These are phyloP conservation scores for Alternaria ventricosa DNA, from an alignment of 2,329 filamentous ascomycete genomes.

Conservation along the genomic window DNA sequence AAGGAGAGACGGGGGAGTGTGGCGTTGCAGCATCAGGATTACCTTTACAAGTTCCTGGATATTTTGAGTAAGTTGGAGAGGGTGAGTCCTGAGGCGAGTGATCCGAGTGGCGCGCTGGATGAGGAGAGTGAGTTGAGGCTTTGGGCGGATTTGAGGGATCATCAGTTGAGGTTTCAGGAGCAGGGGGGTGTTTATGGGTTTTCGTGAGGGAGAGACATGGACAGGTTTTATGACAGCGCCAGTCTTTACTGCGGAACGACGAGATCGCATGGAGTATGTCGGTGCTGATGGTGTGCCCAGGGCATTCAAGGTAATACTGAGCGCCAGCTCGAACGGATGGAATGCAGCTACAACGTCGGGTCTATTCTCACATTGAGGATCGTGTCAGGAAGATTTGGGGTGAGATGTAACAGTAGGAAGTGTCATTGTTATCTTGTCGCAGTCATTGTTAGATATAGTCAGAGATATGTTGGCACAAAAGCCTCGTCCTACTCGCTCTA, in stretches of 20 bases:
- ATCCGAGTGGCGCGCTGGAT: slow-evolving; percentile 54
- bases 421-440: neutral
- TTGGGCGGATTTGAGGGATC: slow-evolving; percentile 81
- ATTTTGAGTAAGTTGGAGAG: slow-evolving; percentile 77
- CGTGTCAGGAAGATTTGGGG: neutral
- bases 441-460: neutral
- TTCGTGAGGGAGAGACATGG: slow-evolving; percentile 1
- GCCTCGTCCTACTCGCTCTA: neutral
- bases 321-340: neutral
- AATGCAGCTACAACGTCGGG: neutral
- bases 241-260: neutral
- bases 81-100: slow-evolving; percentile 54
- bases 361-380: neutral
- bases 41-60: slow-evolving; percentile 74
- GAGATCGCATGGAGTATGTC: neutral
- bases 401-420: neutral
- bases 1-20: slow-evolving; percentile 60
- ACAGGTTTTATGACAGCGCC: neutral
- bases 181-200: slow-evolving; percentile 63
- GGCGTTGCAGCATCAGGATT: slow-evolving; percentile 69
- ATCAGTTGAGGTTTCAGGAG: slow-evolving; percentile 74
- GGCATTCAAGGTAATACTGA: neutral
- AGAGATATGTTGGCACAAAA: neutral
- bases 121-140: slow-evolving; percentile 78
- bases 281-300: neutral